Percentiles rank a stretch among this genome's conserved stretches.
Conservation (phyloP, 2,329 filamentous ascomycete genomes). For the Cladosporium sp. region DNA sequence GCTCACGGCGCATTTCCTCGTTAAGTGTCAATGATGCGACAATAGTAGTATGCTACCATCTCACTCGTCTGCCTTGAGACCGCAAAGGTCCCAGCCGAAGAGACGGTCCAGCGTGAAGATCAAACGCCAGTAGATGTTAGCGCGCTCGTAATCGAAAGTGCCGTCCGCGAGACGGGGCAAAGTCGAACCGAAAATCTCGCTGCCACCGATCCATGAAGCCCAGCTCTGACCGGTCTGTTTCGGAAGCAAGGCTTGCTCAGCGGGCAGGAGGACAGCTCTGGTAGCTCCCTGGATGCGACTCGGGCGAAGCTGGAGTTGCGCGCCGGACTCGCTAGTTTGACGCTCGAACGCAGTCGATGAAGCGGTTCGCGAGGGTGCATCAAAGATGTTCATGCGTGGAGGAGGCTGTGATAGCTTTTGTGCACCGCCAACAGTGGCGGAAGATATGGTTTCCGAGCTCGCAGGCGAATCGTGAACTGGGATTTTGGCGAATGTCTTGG, state of each 20-base stretch:
- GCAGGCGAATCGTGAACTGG: conserved; percentile 35
- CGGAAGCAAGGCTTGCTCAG: conserved; percentile 50
- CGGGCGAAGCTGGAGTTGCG: conserved; percentile 26
- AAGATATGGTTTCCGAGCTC: conserved; percentile 31
- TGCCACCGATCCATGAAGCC: conserved; percentile 43
- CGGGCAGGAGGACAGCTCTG: conserved; percentile 42
- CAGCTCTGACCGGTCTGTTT: conserved; percentile 41
- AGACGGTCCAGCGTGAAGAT: conserved; percentile 59
- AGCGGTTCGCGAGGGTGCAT: conserved; percentile 4
- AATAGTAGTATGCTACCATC: background rate
- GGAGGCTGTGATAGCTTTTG: conserved; percentile 1
- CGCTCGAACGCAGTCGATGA: conserved; percentile 6
- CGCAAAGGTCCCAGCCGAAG: conserved; percentile 63
- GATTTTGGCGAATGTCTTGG: conserved; percentile 35
- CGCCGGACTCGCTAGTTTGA: conserved; percentile 15
- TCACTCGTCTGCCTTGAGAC: conserved; percentile 50
- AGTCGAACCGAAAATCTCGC: conserved; percentile 69
- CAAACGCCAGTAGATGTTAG: conserved; percentile 61
- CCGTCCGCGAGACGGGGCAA: conserved; percentile 72
- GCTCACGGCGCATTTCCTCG: background rate
- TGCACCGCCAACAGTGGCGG: conserved; percentile 16
- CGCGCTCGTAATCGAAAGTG: conserved; percentile 72
- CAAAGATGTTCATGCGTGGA: conserved; percentile 9
- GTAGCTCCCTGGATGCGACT: conserved; percentile 40
- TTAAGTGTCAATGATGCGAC: background rate